A percentile compares a stretch with the other conserved stretches of the same genome.
phyloP scores from a whole-genome alignment of 1,284 basidiomycete species.

The Afroboletus lepidellus region DNA sequence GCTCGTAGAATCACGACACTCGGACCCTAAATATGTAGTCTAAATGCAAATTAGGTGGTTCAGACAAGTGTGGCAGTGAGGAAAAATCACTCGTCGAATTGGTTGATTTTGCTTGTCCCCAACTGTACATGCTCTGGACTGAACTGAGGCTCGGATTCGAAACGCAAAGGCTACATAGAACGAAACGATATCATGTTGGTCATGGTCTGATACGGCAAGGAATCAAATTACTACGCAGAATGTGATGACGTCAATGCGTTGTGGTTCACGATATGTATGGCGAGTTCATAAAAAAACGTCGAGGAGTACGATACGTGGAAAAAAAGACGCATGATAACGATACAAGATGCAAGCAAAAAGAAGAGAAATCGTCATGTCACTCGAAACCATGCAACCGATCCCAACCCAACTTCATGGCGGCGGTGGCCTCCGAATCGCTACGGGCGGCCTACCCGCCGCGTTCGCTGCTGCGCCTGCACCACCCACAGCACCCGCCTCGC shows the following conservation, averaged over 20 bases:
- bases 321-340: not conserved
- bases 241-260: too few species aligned
- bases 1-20: too few species aligned
- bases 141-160: too few species aligned
- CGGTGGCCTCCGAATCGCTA: slow-evolving; percentile 35
- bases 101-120: too few species aligned
- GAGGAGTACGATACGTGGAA: not conserved
- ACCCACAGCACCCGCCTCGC: slow-evolving; percentile 3
- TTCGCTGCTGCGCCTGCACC: not conserved
- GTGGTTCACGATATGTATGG: too few species aligned
- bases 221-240: too few species aligned
- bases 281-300: not conserved
- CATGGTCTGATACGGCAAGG: too few species aligned
- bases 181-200: too few species aligned
- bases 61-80: not conserved
- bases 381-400: too few species aligned
- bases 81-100: not conserved
- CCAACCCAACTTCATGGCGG: slow-evolving; percentile 10
- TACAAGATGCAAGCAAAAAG: slow-evolving; percentile 10
- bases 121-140: too few species aligned
- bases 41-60: not conserved
- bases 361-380: too few species aligned
- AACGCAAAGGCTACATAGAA: too few species aligned
- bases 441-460: slow-evolving; percentile 31
- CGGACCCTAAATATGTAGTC: not conserved